Evolutionary conservation across 805 yeast genomes (phyloP), one percentile per base, ranked within the genome.

Genomic region (Phaffomyces thermotolerans): DNA sequence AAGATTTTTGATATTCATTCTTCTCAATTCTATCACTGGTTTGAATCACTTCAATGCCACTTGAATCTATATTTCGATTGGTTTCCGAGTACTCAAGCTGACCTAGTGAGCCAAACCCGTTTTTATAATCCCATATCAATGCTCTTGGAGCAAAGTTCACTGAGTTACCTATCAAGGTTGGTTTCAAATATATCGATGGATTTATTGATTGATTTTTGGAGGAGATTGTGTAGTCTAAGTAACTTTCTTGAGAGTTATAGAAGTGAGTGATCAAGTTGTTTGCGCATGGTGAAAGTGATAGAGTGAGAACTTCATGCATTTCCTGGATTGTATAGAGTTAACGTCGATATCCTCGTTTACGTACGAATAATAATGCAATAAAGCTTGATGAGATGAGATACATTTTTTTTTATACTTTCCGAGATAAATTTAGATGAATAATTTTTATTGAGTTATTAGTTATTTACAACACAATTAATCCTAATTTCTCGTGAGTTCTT

Each of bases 141-240:
- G 85, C 77, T 43, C 98, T 65, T 1, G 99, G 98, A n/a, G 82
- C 71, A 57, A 78, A 87, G n/a, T 79, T 75, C 1, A 75, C 73
- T 0, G 76, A 62, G 8, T 69, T 61, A 36, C 68, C 48, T 3
- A 49, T 44, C 1, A 65, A 51, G 1, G 71, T 70, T 6, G 74
- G 65, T 34, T 68, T 64, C 49, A 79, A 69, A 47, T 71, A 71
- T 4, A 79, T 67, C 15, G 64, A 42, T 3, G 82, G 73, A 47
- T 72, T 75, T 44, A 62, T 58, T 4, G 51, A 43, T 22, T 54
- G 44, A 36, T 54, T 43, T 12, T 50, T 47, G 35, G 48, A 47
- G 8, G 59, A 54, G 32, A 58, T 57, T n/a, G 60, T 59, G 56
- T 73, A 83, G 27, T 78, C 79, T 36, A 83, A 71, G 54, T 77